Conservation (phyloP, 805 yeast species). For the Zygosaccharomyces rouxii region DNA sequence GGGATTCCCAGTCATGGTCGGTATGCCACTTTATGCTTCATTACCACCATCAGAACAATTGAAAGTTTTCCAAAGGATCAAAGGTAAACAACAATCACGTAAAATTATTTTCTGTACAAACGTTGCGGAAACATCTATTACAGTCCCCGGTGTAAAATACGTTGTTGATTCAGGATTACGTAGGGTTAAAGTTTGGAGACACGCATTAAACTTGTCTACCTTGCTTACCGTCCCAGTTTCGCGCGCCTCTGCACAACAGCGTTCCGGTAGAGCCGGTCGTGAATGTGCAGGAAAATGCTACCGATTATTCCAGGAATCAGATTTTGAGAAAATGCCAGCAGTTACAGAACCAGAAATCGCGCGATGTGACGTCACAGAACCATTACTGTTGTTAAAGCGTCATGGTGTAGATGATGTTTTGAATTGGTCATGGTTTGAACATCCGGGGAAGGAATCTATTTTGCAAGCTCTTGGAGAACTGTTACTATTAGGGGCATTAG, state of each 20-base stretch:
- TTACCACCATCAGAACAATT: conserved; percentile 81
- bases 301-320: conserved; percentile 72
- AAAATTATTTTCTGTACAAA: conserved; percentile 91
- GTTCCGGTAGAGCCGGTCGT: conserved; percentile 99
- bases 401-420: conserved; percentile 79
- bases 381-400: conserved; percentile 77
- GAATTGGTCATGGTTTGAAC: conserved; percentile 89
- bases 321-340: conserved; percentile 55
- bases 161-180: conserved; percentile 91
- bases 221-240: conserved; percentile 89
- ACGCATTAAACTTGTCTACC: conserved; percentile 87
- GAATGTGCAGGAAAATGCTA: conserved; percentile 88
- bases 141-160: conserved; percentile 90
- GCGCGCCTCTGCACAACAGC: conserved; percentile 88
- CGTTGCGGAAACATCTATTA: conserved; percentile 96
- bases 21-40: conserved; percentile 91
- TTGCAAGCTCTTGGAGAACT: conserved; percentile 73
- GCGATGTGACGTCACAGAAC: conserved; percentile 79
- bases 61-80: conserved; percentile 55
- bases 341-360: conserved; percentile 94
- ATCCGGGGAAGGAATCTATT: conserved; percentile 77
- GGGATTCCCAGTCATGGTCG: conserved; percentile 63
- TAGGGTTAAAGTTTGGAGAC: conserved; percentile 93
- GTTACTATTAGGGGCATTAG: conserved; percentile 72
- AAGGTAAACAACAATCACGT: conserved; percentile 60